Evolutionary conservation across 1,284 basidiomycete species (phyloP).

Genomic region (Cutaneotrichosporon cutaneum): DNA sequence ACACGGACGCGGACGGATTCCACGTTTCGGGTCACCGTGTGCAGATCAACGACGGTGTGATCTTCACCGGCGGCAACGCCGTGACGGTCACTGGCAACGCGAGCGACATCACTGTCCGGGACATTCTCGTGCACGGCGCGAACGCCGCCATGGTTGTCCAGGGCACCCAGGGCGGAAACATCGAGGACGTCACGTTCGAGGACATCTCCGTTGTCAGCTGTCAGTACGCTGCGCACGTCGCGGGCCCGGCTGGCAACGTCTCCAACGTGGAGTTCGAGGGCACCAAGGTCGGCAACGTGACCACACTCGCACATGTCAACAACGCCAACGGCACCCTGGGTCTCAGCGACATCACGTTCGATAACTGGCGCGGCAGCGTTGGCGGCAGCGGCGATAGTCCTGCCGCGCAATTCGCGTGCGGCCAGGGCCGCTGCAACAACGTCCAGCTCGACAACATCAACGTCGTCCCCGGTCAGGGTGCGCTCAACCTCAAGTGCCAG

Average conservation of each 20-base stretch:
- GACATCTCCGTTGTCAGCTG: not conserved
- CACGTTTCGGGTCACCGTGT: not conserved
- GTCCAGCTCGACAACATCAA: slow-evolving; percentile 1
- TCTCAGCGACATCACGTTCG: not conserved
- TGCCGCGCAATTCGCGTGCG: not conserved
- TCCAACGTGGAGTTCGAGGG: not conserved
- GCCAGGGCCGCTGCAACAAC: not conserved
- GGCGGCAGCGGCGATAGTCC: not conserved
- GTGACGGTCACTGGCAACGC: not conserved
- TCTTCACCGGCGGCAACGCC: not conserved
- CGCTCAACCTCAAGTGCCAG: not conserved
- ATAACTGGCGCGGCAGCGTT: not conserved
- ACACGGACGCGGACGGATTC: not conserved
- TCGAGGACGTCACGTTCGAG: not conserved
- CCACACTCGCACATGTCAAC: not conserved
- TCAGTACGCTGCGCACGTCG: not conserved
- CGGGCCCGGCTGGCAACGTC: not conserved
- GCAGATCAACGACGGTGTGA: not conserved
- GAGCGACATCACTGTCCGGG: not conserved
- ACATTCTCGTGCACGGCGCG: not conserved
- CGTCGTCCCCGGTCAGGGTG: not conserved
- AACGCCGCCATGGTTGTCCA: not conserved
- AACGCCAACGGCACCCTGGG: not conserved
- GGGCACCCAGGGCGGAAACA: not conserved
- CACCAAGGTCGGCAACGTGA: no score